Evolutionary conservation across 371 early-diverging fungal genomes (phyloP), one percentile per base, ranked within the genome.

Genomic region (Actinomortierella wolfii): DNA sequence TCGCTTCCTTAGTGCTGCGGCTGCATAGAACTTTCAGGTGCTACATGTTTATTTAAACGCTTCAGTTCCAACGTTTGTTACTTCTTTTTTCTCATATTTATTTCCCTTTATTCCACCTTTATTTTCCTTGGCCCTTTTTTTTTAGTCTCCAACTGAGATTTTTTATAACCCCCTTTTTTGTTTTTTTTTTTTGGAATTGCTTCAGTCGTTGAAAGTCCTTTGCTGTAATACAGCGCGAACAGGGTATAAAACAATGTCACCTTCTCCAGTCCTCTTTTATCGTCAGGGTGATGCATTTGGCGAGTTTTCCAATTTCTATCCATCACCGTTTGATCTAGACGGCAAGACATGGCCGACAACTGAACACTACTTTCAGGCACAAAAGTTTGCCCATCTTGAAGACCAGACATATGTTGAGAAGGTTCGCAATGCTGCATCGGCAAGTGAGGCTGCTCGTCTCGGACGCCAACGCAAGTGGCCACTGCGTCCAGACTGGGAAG

Each of bases 321-420:
- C 47, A 44, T 54, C 82, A 3, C 71, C 76, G 18, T 74, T 82
- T 29, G 25, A 24, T 13, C 24, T 82, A 9, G 61, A 67, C 11
- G 80, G 77, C 6, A 28, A 40, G 18, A 41, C 29, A 23, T 82
- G 80, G 79, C 77, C 83, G 6, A 82, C 82, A 9, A 68, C 77
- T 3, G 82, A 82, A 50, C 82, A 82, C 55, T 82, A 82, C 61
- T 82, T 82, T 49, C 82, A 82, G 57, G 82, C 79, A 5, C 67
- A 66, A 62, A 80, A 80, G 76, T 80, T 80, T 70, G 66, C 73
- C 0, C 67, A 59, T 40, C 28, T 54, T 1, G 44, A 63, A 0
- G 64, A 74, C 42, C 44, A 46, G 7, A n/a, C 64, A 13, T 70
- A 73, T 43, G 61, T 68, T 9, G 74, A 78, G 29, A 8, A 52